Base-by-base conservation (phyloP, 2,329 filamentous ascomycete species). In the Magnaporthales sp. region DNA sequence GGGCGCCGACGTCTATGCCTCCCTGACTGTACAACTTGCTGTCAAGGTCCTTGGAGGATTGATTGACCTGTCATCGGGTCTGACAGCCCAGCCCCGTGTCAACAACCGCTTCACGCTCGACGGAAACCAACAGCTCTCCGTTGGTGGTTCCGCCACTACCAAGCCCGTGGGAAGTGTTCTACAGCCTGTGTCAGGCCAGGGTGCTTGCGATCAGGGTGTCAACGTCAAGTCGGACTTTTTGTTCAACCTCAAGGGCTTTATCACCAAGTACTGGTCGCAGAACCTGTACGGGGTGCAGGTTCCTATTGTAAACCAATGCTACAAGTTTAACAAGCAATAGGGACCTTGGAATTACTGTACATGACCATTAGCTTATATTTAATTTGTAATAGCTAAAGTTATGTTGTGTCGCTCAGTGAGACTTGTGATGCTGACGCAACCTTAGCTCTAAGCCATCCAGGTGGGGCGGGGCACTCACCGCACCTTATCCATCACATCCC, bases 211-310 rank as follows among this genome's bases (percentile, higher is more conserved):
- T n/a, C 68, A 74, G 66, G 73, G 73, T 56, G 66, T 74, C 31
- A 66, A 68, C 9, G 46, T 75, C 62, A 66, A 68, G 30, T 73
- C 71, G 15, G 72, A 74, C 58, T 75, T 75, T 64, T 64, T 67
- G 62, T 75, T 75, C 7, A 69, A 65, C 51, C 68, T 75, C 22
- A 51, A 70, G 13, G 73, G 70, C 1, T 71, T 69, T 26, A 70
- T 73, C 6, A 75, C 73, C 7, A 68, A 75, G 69, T 73, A 72
- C 67, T 75, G 71, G 70, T 68, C 65, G 38, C 67, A 67, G 64
- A 70, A 70, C 30, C 66, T 75, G 1, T 74, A 73, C 66, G 71
- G 62, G 32, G 69, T 73, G 2, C 68, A 68, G 9, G 69, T 74
- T 3, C 72, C 73, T 2, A 71, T 75, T 56, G 72, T 69, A 1